Evolutionary conservation across 768 basidiomycete genomes (phyloP), one percentile per base, ranked within the genome.

Genomic region (Mycena olivaceomarginata): DNA sequence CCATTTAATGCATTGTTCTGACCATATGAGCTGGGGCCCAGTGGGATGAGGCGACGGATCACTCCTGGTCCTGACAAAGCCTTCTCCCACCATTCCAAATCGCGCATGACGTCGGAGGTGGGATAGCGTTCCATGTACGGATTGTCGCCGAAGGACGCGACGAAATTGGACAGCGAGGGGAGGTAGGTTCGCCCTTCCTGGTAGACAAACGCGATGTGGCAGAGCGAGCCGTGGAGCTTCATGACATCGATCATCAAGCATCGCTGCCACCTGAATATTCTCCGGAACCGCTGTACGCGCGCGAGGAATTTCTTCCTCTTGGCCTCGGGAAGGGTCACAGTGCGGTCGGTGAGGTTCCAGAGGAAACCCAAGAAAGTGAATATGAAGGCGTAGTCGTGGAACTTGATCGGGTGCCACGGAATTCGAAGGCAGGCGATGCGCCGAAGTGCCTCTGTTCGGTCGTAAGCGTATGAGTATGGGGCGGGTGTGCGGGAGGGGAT

Each of bases 191-290:
- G 39, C 0, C 74, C 74, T 2, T n/a, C 15, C 8, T 1, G 22
- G 25, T 41, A 39, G 13, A 70, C 68, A 37, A 70, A 75, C 3
- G 59, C 41, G 31, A 66, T 18, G 51, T 75, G 65, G 46, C 59
- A 70, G 1, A 75, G 51, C 12, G 74, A 48, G 20, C 74, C 74
- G 68, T 70, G 68, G 11, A 75, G 12, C 4, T 56, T 51, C 51
- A 53, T 31, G 1, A 66, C 40, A 20, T 75, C 63, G 43, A 20
- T 6, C 9, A 74, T 39, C 2, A 20, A 1, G 41, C 64, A 65
- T 1, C 1, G 8, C 1, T 2, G 18, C 1, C n/a, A n/a, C n/a
- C n/a, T n/a, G n/a, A n/a, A n/a, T n/a, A n/a, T n/a, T n/a, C n/a
- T n/a, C n/a, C 18, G 37, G 18, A n/a, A 11, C 12, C 78, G 67